phyloP scores from a whole-genome alignment of 2,329 filamentous ascomycete species.

The Leptographium procerum region DNA sequence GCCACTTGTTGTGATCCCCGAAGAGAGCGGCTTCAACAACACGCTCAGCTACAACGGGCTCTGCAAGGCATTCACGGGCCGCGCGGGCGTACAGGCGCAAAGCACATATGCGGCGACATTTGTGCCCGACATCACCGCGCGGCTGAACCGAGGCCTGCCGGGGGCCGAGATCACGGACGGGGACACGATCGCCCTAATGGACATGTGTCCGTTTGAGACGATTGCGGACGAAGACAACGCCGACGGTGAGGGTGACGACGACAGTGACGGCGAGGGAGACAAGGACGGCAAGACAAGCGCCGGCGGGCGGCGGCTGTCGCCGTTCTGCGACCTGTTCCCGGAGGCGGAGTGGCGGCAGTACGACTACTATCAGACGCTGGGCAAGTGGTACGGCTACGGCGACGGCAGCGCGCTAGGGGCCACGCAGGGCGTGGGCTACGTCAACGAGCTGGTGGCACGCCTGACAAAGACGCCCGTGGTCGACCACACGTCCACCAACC shows the following conservation, averaged over 20 bases:
- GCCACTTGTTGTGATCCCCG: conserved; percentile 55
- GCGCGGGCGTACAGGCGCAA: conserved; percentile 39
- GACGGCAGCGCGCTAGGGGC: conserved; percentile 67
- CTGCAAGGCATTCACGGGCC: conserved; percentile 59
- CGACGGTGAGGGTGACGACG: conserved; percentile 17
- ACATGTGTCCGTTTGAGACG: conserved; percentile 76
- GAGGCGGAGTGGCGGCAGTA: conserved; percentile 64
- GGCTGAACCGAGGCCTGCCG: conserved; percentile 57
- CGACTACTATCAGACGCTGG: conserved; percentile 68
- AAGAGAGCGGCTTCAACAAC: conserved; percentile 60
- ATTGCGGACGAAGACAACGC: conserved; percentile 47
- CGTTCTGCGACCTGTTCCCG: conserved; percentile 69
- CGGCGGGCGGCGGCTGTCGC: conserved; percentile 33
- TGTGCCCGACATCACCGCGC: conserved; percentile 51
- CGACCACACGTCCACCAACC: conserved; percentile 67
- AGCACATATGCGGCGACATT: conserved; percentile 51
- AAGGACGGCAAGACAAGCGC: neutral
- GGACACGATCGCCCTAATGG: conserved; percentile 68
- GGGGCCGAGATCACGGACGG: conserved; percentile 52
- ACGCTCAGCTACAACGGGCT: conserved; percentile 59
- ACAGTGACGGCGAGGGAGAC: too few relatives aligned
- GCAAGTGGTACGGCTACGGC: conserved; percentile 77
- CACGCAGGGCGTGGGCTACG: conserved; percentile 77
- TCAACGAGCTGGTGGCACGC: conserved; percentile 77
- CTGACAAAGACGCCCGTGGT: conserved; percentile 57